Conservation (phyloP, 2,329 filamentous ascomycete species). For the Sphaerulina populicola region DNA sequence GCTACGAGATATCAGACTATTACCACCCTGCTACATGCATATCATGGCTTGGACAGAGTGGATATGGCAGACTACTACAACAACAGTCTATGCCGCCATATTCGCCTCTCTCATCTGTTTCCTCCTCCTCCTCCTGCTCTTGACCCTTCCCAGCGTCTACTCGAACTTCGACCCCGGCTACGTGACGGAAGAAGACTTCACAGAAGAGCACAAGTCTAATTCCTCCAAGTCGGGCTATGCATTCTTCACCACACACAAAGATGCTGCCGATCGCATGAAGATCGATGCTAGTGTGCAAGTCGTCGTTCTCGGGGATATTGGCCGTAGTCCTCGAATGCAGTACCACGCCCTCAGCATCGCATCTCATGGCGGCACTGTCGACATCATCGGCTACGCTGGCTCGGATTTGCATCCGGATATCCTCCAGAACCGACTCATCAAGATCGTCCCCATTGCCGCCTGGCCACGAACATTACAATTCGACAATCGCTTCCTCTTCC, state of each 20-base stretch:
- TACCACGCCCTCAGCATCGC: constrained; percentile 93
- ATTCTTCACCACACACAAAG: constrained; percentile 24
- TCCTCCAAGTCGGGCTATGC: constrained; percentile 28
- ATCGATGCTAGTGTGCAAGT: constrained; percentile 59
- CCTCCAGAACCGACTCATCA: constrained; percentile 57
- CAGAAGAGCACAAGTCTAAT: constrained; percentile 21
- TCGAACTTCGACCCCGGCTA: constrained; percentile 31
- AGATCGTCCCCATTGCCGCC: constrained; percentile 59
- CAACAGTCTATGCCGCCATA: constrained; percentile 36
- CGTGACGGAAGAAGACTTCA: constrained; percentile 26
- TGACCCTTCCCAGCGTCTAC: constrained; percentile 49
- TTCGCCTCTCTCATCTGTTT: constrained; percentile 44
- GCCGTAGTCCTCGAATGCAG: constrained; percentile 93
- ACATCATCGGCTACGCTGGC: constrained; percentile 83
- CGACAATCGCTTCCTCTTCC: constrained; percentile 64
- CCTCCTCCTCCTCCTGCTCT: constrained; percentile 40
- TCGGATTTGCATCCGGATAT: constrained; percentile 75
- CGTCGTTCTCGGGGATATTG: constrained; percentile 89
- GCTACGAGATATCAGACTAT: background rate
- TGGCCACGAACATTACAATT: constrained; percentile 60
- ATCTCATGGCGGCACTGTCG: constrained; percentile 68
- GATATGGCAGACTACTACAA: constrained; percentile 32
- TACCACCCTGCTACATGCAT: background rate
- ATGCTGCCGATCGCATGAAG: constrained; percentile 25
- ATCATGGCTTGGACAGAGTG: constrained; percentile 26